Base-by-base conservation (phyloP, 495 filamentous ascomycete genomes). In the Neurospora africana region DNA sequence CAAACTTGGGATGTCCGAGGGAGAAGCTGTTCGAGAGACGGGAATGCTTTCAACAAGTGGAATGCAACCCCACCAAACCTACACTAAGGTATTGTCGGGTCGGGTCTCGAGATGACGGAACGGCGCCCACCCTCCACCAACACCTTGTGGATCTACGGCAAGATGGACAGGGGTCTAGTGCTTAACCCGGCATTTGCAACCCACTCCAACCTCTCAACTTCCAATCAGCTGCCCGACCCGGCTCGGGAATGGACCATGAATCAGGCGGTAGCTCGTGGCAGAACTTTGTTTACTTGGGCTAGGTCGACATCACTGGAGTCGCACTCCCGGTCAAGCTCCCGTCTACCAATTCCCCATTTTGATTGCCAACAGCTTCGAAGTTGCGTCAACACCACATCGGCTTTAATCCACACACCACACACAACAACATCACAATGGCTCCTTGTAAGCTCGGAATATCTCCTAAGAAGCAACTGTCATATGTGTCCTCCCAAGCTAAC, bases 401-500 rank as follows among this genome's bases (percentile, higher is more conserved):
- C 27, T 61, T 61, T 3, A 19, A 58, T 33, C 15, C 27, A 9
- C 7, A 61, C 53, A 61, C 53, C 13, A 33, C 53, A 19, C 15
- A 30, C 13, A 27, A 65, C 27, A 19, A 6, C 72, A 72, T 36
- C 58, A 77, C 70, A 72, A 82, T 82, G 80, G 81, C 82, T 40
- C 79, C 82, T 78, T 78, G 82, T 84, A 80, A 68, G 73, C 13
- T 33, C 10, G 15, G 21, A 38, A 37, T 23, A 5, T 33, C 15
- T 47, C 21, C 23, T 10, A 3, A 23, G 5, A n/a, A 33, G n/a
- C 23, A 35, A 39, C 39, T 47, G 13, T 23, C 10, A 44, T 11
- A 23, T 43, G 1, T 30, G 21, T 44, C 69, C 65, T 10, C 6
- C 53, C 2, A 33, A 6, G 53, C 65, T 44, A 72, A 43, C 65